Evolutionary conservation across 1,139 yeast genomes (phyloP).

Genomic region (Yueomyces sp.): DNA sequence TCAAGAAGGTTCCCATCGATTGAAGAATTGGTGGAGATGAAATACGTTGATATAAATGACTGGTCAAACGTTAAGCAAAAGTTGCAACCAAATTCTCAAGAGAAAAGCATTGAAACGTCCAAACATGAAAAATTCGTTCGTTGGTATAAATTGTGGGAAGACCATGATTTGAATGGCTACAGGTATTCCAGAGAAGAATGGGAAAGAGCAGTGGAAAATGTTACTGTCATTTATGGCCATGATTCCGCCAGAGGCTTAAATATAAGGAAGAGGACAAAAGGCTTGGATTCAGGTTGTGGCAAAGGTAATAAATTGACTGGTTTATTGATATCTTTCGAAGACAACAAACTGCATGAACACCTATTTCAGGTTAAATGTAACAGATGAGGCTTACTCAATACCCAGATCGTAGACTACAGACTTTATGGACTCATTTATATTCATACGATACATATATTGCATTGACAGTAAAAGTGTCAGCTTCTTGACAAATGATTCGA

Average conservation of each 20-base stretch:
- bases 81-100: not conserved
- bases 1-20: not conserved
- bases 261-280: slow-evolving; percentile 52
- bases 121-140: slow-evolving; percentile 5
- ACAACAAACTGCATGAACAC: too few relatives aligned
- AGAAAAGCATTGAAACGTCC: slow-evolving; percentile 4
- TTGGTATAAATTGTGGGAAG: slow-evolving; percentile 23
- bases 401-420: too few relatives aligned
- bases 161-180: not conserved
- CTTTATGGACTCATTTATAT: too few relatives aligned
- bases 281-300: slow-evolving; percentile 75
- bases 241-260: slow-evolving; percentile 73
- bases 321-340: slow-evolving; percentile 12
- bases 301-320: slow-evolving; percentile 64
- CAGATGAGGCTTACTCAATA: too few relatives aligned
- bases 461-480: too few relatives aligned
- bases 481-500: too few relatives aligned
- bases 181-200: slow-evolving; percentile 12
- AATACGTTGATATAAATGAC: slow-evolving; percentile 16
- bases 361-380: too few relatives aligned
- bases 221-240: slow-evolving; percentile 72
- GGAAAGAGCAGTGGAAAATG: slow-evolving; percentile 34
- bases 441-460: too few relatives aligned
- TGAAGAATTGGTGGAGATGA: slow-evolving; percentile 16
- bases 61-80: slow-evolving; percentile 12